Evolutionary conservation across 129 eudicot genomes (phyloP).

Genomic region (Lactuca saligna): DNA sequence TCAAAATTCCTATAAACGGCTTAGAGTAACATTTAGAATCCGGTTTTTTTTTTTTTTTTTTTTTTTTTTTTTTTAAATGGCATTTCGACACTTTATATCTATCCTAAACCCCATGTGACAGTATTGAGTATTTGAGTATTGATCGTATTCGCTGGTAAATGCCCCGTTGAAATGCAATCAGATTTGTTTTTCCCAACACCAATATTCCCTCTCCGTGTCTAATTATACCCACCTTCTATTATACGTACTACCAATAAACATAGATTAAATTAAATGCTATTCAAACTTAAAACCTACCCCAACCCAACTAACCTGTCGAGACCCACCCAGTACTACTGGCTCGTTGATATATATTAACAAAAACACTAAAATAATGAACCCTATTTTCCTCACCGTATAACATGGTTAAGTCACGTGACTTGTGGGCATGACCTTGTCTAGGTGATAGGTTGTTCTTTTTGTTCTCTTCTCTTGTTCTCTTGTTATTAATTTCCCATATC

Average conservation of each 20-base stretch:
- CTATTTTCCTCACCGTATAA: conserved; percentile 59
- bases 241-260: conserved; percentile 22
- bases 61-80: no score
- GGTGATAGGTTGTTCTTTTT: conserved; percentile 42
- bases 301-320: conserved; percentile 35
- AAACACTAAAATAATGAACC: conserved; percentile 26
- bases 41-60: no score
- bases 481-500: conserved; percentile 25
- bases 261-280: conserved; percentile 23
- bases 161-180: conserved; percentile 20
- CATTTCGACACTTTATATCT: neutral
- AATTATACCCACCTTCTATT: conserved; percentile 46
- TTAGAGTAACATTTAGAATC: conserved; percentile 2
- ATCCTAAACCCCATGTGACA: neutral
- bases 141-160: conserved; percentile 22
- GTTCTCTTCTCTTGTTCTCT: conserved; percentile 46
- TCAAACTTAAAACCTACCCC: conserved; percentile 31
- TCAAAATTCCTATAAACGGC: neutral
- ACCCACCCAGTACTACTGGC: conserved; percentile 35
- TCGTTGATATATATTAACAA: conserved; percentile 22
- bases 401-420: conserved; percentile 66
- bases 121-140: conserved; percentile 7
- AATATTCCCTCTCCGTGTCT: conserved; percentile 86
- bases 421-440: conserved; percentile 52
- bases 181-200: conserved; percentile 42